These are phyloP conservation scores for Scenedesmus sp. DNA, from an alignment of 163 green algal species.

Conservation along the genomic window DNA sequence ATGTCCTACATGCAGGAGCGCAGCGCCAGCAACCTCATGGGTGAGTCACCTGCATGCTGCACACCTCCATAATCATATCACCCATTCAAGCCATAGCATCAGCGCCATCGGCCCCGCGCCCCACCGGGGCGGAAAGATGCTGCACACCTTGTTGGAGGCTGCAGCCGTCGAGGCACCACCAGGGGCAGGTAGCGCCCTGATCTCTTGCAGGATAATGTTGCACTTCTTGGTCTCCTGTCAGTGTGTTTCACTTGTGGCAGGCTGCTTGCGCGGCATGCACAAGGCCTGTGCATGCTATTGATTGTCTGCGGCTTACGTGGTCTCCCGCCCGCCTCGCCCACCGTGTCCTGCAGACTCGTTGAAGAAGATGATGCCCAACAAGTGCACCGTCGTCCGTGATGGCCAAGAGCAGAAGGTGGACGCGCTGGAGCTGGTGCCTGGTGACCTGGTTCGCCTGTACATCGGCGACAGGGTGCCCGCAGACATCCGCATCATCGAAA, in stretches of 20 bases:
- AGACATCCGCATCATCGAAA: slow-evolving; percentile 84
- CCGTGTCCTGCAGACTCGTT: slow-evolving; percentile 40
- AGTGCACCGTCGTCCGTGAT: slow-evolving; percentile 61
- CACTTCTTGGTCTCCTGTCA: neutral
- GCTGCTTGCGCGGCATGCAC: neutral
- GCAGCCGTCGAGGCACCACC: no score
- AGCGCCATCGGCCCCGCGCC: no score
- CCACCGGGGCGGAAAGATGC: no score
- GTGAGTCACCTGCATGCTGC: neutral
- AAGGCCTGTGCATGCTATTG: neutral
- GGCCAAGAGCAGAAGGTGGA: slow-evolving; percentile 69
- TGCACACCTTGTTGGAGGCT: no score
- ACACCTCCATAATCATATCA: no score
- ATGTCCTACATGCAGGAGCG: slow-evolving; percentile 59
- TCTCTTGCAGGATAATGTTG: neutral
- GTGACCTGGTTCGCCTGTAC: slow-evolving; percentile 92
- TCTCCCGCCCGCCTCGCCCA: neutral
- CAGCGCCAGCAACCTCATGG: slow-evolving; percentile 54
- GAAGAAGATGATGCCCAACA: slow-evolving; percentile 61
- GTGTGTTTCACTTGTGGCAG: neutral
- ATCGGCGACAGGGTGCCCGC: slow-evolving; percentile 93
- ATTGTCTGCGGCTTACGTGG: neutral
- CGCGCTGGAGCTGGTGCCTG: slow-evolving; percentile 90
- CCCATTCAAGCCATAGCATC: no score
- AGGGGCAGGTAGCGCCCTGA: no score